Conservation (phyloP, 257 asterid species). For the Fraxinus anomala region DNA sequence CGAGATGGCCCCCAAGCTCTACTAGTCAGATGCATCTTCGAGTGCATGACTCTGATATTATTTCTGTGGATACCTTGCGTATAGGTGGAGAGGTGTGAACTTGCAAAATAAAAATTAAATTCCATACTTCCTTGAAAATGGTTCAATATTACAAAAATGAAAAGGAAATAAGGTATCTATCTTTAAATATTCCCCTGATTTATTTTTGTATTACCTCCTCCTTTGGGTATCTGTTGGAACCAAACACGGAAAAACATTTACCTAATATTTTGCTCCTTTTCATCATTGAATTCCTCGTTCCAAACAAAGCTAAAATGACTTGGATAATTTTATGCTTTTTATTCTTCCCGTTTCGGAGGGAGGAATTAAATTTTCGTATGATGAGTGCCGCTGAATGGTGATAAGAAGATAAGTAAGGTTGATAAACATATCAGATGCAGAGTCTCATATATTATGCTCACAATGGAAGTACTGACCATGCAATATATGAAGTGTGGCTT, state of each 20-base stretch:
- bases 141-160: not conserved
- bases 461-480: not conserved
- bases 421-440: too few species aligned
- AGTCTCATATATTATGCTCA: not conserved
- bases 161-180: not conserved
- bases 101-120: not conserved
- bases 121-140: not conserved
- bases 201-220: too few species aligned
- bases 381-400: too few species aligned
- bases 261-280: not conserved
- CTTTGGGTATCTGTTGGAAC: not conserved
- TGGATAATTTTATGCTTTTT: not conserved
- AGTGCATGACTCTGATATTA: too few species aligned
- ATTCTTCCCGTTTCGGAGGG: too few species aligned
- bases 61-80: not conserved
- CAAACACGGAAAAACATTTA: not conserved
- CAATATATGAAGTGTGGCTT: not conserved
- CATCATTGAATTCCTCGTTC: not conserved
- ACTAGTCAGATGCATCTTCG: not conserved
- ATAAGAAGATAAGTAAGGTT: too few species aligned
- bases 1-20: not conserved
- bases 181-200: not conserved
- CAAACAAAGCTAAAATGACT: not conserved
- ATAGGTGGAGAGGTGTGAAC: not conserved
- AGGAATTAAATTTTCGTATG: too few species aligned